Evolutionary conservation across 371 early-diverging fungal genomes (phyloP), one percentile per base, ranked within the genome.

Genomic region (Actinomortierella ambigua): DNA sequence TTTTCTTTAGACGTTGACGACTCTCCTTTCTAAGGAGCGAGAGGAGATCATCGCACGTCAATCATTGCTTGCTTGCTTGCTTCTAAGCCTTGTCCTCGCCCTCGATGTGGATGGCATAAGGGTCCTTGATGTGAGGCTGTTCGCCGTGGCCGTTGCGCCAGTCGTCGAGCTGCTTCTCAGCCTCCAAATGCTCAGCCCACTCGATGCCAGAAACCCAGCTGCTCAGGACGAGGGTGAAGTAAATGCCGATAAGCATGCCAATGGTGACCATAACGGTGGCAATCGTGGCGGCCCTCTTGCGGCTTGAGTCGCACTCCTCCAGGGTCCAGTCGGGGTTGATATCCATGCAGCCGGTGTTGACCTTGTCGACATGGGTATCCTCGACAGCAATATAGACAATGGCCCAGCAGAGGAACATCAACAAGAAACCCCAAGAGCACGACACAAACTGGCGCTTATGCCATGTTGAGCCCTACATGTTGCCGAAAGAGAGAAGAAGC

Each of bases 351-450:
- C 64, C 75, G 0, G 3, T 13, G 61, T 61, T 63, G 41, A 63
- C 75, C 27, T 59, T 73, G 2, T 47, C 44, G 26, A 47, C 23
- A 5, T 61, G 63, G 48, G 63, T 44, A 4, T 28, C 9, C 61
- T 67, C 67, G 8, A 73, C 75, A 17, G 64, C 63, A 39, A 73
- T 73, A 48, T 73, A 67, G 43, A 73, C 75, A 4, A 67, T 28
- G 8, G 63, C 56, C 75, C 75, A 73, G 58, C 68, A 73, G 50
- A 73, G 55, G 61, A 66, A 52, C 67, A 73, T 73, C 28, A 73
- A 26, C 6, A 73, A 20, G 61, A 73, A 73, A 20, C 75, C 63
- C 67, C 75, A 73, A 8, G 47, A 67, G 20, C 56, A 63, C 0
- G 75, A 67, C 6, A 73, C 67, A 39, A 67, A 67, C 47, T 73